Percentiles rank a stretch among this genome's conserved stretches.
Conservation (phyloP, 2,329 filamentous ascomycete species). For the Arthrobotrys conoides region DNA sequence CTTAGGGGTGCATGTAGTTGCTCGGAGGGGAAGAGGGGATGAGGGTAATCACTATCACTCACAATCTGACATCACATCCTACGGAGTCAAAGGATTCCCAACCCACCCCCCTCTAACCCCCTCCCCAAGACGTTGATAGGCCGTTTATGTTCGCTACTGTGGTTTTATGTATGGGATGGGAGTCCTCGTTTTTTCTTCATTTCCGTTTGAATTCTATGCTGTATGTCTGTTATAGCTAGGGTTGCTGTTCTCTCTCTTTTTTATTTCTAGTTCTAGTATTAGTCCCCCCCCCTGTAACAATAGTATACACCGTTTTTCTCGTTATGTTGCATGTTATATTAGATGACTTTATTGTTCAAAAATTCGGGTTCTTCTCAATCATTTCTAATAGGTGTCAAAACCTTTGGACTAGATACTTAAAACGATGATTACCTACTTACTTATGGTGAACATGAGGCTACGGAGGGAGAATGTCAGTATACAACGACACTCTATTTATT, state of each 20-base stretch:
- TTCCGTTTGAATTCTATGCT: conserved; percentile 17
- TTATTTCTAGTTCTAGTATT: neutral
- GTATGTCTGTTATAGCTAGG: conserved; percentile 27
- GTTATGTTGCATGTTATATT: conserved; percentile 40
- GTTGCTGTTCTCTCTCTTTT: conserved; percentile 8
- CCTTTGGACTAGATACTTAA: neutral
- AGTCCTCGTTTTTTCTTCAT: conserved; percentile 37
- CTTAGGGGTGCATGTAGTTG: neutral
- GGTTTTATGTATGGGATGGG: conserved; percentile 49
- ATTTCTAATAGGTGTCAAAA: neutral
- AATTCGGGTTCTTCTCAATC: conserved; percentile 3
- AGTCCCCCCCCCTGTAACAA: conserved; percentile 38
- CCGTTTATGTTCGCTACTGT: neutral
- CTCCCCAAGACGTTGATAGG: neutral
- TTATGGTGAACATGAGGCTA: too few species aligned
- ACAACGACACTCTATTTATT: conserved; percentile 46
- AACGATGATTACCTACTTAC: too few species aligned
- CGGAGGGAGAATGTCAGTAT: conserved; percentile 1
- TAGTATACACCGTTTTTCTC: conserved; percentile 41
- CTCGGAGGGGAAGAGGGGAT: neutral
- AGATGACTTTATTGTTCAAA: conserved; percentile 35
- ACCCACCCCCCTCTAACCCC: neutral
- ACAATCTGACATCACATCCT: too few species aligned
- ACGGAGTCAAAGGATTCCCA: too few species aligned
- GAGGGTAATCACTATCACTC: too few species aligned